These are phyloP conservation scores for Actinomortierella wolfii DNA, from an alignment of 371 early-diverging fungal species.

Conservation along the genomic window DNA sequence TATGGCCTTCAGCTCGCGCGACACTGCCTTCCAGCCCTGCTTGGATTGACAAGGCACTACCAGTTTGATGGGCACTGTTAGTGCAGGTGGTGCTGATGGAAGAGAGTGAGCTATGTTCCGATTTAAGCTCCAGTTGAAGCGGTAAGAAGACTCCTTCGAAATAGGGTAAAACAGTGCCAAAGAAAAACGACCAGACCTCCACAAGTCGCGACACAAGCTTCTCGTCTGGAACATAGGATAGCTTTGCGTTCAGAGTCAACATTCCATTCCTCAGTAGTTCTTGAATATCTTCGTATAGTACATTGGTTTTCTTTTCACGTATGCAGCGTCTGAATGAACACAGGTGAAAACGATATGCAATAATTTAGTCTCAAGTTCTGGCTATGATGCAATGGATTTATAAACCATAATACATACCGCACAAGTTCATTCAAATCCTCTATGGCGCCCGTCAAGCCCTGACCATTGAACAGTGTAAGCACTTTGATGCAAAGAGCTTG, in stretches of 20 bases:
- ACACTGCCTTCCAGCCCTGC: too few species aligned
- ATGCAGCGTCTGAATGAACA: constrained; percentile 59
- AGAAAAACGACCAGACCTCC: constrained; percentile 86
- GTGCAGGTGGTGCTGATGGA: too few species aligned
- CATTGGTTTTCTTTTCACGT: constrained; percentile 53
- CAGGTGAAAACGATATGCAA: not conserved
- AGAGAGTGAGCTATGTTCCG: constrained; percentile 1
- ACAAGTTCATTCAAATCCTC: constrained; percentile 85
- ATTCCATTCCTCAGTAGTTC: constrained; percentile 72
- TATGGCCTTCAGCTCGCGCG: too few species aligned
- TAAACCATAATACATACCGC: constrained; percentile 49
- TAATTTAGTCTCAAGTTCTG: not conserved
- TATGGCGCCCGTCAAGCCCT: constrained; percentile 78
- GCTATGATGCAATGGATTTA: not conserved
- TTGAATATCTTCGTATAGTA: constrained; percentile 60
- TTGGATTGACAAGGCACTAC: too few species aligned
- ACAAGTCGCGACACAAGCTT: constrained; percentile 72
- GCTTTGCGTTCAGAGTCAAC: constrained; percentile 73
- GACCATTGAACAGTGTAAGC: constrained; percentile 86
- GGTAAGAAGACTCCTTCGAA: constrained; percentile 89
- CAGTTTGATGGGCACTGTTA: too few species aligned
- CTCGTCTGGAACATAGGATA: constrained; percentile 75
- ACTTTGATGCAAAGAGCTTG: constrained; percentile 73
- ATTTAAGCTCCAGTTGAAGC: constrained; percentile 57
- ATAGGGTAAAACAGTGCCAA: constrained; percentile 83